These are phyloP conservation scores for Meripilus lineatus DNA, from an alignment of 1,284 basidiomycete genomes.

Conservation along the genomic window DNA sequence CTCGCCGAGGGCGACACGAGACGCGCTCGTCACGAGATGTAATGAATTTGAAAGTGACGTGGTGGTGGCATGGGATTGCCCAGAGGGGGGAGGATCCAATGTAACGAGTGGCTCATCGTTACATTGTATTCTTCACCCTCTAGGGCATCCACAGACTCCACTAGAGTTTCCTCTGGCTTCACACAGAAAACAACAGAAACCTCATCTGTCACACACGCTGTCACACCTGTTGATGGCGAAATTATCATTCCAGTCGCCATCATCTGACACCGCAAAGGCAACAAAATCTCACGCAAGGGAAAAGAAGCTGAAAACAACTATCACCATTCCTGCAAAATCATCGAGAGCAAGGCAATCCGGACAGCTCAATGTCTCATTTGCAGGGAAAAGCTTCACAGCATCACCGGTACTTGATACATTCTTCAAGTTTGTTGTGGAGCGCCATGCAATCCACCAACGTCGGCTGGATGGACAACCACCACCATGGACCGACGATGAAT, in stretches of 20 bases:
- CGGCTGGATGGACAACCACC: slow-evolving; percentile 26
- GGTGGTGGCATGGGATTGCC: too few relatives aligned
- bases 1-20: too few relatives aligned
- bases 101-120: too few relatives aligned
- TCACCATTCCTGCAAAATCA: background rate
- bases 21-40: too few relatives aligned
- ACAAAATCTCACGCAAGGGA: background rate
- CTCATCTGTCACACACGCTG: background rate
- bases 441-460: slow-evolving; percentile 28
- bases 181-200: too few relatives aligned
- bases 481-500: slow-evolving; percentile 35
- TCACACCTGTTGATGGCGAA: background rate
- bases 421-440: slow-evolving; percentile 33
- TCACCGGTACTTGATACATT: slow-evolving; percentile 29
- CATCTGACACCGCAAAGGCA: background rate
- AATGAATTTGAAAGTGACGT: too few relatives aligned
- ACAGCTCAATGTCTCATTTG: slow-evolving; percentile 23
- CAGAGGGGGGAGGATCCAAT: too few relatives aligned
- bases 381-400: slow-evolving; percentile 21
- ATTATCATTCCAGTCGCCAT: background rate
- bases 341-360: slow-evolving; percentile 5
- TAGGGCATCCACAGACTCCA: too few relatives aligned
- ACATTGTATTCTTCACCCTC: too few relatives aligned
- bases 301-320: background rate
- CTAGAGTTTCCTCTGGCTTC: too few relatives aligned